Percentiles rank a stretch among this genome's conserved stretches.
Conservation (phyloP, 2,329 filamentous ascomycete genomes). For the Hymenoscyphus linearis region DNA sequence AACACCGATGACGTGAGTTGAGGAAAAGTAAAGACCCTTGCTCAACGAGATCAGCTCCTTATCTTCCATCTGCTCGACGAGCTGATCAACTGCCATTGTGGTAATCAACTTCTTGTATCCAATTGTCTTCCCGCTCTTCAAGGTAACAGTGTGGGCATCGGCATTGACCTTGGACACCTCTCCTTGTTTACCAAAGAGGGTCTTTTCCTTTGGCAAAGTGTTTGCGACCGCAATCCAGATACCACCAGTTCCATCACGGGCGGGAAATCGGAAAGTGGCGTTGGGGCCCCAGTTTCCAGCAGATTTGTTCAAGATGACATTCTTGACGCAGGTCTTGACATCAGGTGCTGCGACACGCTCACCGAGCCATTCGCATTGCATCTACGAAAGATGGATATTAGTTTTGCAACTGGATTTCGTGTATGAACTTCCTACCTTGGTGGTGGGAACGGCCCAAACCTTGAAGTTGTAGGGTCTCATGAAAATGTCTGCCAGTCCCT, state of each 20-base stretch:
- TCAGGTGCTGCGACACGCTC: conserved; percentile 97
- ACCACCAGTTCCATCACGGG: conserved; percentile 89
- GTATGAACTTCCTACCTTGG: conserved; percentile 59
- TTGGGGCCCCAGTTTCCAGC: conserved; percentile 98
- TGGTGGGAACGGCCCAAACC: conserved; percentile 98
- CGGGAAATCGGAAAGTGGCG: conserved; percentile 96
- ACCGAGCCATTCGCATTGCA: conserved; percentile 98
- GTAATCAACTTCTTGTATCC: conserved; percentile 89
- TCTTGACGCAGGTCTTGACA: conserved; percentile 87
- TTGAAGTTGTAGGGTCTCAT: conserved; percentile 99
- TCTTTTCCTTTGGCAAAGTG: conserved; percentile 88
- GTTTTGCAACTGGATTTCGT: conserved; percentile 1
- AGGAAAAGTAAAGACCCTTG: conserved; percentile 94
- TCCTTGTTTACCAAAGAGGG: conserved; percentile 78
- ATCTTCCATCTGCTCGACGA: conserved; percentile 84
- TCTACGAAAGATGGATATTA: conserved; percentile 48
- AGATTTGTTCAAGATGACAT: conserved; percentile 92
- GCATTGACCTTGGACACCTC: conserved; percentile 84
- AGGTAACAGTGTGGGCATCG: conserved; percentile 72
- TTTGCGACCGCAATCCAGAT: conserved; percentile 98
- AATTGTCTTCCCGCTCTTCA: conserved; percentile 81
- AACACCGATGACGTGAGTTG: conserved; percentile 94
- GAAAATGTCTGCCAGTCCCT: conserved; percentile 88
- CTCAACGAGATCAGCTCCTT: conserved; percentile 74
- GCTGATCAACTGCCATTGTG: conserved; percentile 91